Evolutionary conservation across 1,284 basidiomycete species (phyloP), one percentile per base, ranked within the genome.

Genomic region (Rhodotorula sp.): DNA sequence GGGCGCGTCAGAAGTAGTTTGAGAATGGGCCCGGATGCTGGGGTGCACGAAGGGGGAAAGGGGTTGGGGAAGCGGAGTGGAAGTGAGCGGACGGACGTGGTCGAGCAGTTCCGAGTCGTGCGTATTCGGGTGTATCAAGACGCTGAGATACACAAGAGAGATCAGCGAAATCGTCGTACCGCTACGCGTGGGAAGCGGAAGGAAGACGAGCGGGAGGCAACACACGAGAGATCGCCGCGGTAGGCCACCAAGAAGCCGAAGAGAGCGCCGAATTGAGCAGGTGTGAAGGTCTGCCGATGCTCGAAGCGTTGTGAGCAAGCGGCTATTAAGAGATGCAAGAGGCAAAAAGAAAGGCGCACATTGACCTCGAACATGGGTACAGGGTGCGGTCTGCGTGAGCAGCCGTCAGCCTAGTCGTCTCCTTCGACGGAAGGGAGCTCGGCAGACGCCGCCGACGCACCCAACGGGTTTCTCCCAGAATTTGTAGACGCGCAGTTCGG

Each of bases 51-150:
- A 62, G 44, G 24, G 15, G 24, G 29, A 22, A 17, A n/a, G 53
- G n/a, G n/a, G n/a, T n/a, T n/a, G n/a, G n/a, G n/a, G 39, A 29
- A 27, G n/a, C 17, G 20, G 22, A 24, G 20, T 4, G 24, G 9
- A n/a, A n/a, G n/a, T n/a, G n/a, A 27, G 27, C 0, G 32, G 15
- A 32, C 68, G 51, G 17, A 70, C 68, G 74, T 90, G 89, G 75
- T 90, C 89, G 66, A 74, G 82, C 73, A 83, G 81, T 2, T 82
- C 64, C 9, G 48, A 39, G 72, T 89, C 81, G 44, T 83, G 82
- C 6, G 89, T 90, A 79, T 90, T 90, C 0, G 89, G 89, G 79
- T 90, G 88, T 68, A 90, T 81, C n/a, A 58, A 2, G 22, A 52
- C 24, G 19, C 27, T 44, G 24, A 5, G 20, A 5, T 24, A 47